A percentile compares a stretch with the other conserved stretches of the same genome.
These are phyloP conservation scores for Austropuccinia psidii DNA, from an alignment of 1,284 basidiomycete genomes.

Conservation along the genomic window DNA sequence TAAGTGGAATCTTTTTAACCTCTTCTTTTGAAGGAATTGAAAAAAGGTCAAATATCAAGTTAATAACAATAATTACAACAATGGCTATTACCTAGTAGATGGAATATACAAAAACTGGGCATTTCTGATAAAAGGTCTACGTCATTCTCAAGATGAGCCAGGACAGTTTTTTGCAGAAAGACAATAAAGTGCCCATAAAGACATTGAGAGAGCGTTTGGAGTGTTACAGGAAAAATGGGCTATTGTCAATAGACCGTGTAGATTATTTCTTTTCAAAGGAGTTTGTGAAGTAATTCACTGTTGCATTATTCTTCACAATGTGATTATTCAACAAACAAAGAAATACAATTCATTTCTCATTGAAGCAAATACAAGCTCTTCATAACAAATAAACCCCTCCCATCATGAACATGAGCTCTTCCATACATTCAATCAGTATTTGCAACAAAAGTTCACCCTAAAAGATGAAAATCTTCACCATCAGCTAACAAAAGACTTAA, in stretches of 20 bases:
- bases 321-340: too few species aligned
- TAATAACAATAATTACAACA: not conserved
- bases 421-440: too few species aligned
- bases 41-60: not conserved
- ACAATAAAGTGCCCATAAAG: not conserved
- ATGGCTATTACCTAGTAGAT: conserved; percentile 4
- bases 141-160: not conserved
- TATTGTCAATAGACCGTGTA: not conserved
- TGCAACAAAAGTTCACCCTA: too few species aligned
- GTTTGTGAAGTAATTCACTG: not conserved
- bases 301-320: conserved; percentile 3
- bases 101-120: conserved; percentile 1
- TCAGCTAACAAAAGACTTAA: too few species aligned
- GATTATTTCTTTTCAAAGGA: not conserved
- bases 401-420: too few species aligned
- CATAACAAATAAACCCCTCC: too few species aligned
- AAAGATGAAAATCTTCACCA: too few species aligned
- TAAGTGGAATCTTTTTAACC: not conserved
- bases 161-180: not conserved
- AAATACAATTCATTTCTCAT: too few species aligned
- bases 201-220: conserved; percentile 13
- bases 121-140: not conserved
- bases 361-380: too few species aligned
- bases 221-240: not conserved
- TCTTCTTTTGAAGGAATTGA: too few species aligned